phyloP scores from a whole-genome alignment of 2,329 filamentous ascomycete species.

The Rhexocercosporidium sp. region DNA sequence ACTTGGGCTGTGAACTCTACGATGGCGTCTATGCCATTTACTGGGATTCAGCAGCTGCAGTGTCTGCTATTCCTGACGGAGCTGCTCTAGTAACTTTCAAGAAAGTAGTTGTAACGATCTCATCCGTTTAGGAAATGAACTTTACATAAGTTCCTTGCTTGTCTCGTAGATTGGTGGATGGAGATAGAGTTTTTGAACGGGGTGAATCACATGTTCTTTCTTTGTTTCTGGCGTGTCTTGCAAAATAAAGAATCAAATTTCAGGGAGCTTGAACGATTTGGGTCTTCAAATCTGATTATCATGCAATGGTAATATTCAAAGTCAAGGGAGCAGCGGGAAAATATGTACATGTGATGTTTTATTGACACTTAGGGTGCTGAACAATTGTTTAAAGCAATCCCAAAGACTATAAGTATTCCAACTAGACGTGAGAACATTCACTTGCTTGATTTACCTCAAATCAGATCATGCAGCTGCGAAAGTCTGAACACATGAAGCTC shows the following conservation, averaged over 20 bases:
- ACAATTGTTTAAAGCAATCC: too few relatives aligned
- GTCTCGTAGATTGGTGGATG: background rate
- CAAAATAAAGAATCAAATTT: background rate
- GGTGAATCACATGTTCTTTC: background rate
- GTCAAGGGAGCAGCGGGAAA: too few relatives aligned
- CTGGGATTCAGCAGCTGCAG: slow-evolving; percentile 31
- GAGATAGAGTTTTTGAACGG: background rate
- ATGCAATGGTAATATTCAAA: too few relatives aligned
- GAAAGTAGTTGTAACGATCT: slow-evolving; percentile 20
- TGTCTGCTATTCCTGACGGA: slow-evolving; percentile 12
- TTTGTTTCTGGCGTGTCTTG: background rate
- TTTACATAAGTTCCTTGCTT: background rate
- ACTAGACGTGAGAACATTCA: too few relatives aligned
- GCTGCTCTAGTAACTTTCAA: slow-evolving; percentile 34
- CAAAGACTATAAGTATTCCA: too few relatives aligned
- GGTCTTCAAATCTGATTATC: background rate
- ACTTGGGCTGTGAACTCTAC: slow-evolving; percentile 36
- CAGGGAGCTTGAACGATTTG: background rate
- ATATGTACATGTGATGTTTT: too few relatives aligned
- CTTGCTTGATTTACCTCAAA: too few relatives aligned
- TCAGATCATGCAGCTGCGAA: too few relatives aligned
- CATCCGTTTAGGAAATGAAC: background rate
- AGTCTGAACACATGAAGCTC: too few relatives aligned
- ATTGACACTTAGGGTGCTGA: too few relatives aligned
- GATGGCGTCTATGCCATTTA: slow-evolving; percentile 34